A percentile compares a stretch with the other conserved stretches of the same genome.
phyloP scores from a whole-genome alignment of 192 early-diverging fungal genomes.

The Entomortierella lignicola region DNA sequence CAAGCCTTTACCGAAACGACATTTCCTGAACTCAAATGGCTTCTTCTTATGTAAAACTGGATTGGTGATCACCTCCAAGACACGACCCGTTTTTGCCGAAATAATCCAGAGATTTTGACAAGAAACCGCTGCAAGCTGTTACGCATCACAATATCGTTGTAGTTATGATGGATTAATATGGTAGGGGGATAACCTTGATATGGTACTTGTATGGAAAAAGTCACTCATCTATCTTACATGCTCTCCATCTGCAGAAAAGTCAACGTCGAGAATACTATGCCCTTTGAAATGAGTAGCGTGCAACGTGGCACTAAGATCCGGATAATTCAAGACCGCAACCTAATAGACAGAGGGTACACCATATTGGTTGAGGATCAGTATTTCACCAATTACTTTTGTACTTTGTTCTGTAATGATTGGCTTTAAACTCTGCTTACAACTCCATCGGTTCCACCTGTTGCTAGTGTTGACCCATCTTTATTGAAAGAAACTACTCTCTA shows the following conservation, averaged over 20 bases:
- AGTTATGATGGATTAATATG: background rate
- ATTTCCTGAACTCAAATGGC: constrained; percentile 59
- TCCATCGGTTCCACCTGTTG: constrained; percentile 79
- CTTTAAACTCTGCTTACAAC: constrained; percentile 50
- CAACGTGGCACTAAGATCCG: constrained; percentile 60
- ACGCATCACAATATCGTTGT: background rate
- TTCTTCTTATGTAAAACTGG: constrained; percentile 55
- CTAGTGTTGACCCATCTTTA: constrained; percentile 71
- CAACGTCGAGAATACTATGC: constrained; percentile 73
- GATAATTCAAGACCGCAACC: constrained; percentile 69
- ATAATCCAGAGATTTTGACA: constrained; percentile 59
- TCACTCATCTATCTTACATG: constrained; percentile 23
- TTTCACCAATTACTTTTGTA: no score
- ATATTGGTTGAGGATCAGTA: background rate
- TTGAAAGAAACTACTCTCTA: constrained; percentile 74
- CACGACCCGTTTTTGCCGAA: constrained; percentile 53
- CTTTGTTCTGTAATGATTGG: background rate
- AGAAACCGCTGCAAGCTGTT: constrained; percentile 65
- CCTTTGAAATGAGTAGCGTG: constrained; percentile 64
- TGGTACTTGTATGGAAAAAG: background rate
- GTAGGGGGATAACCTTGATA: background rate
- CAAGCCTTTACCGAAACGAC: constrained; percentile 68
- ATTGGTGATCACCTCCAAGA: constrained; percentile 59
- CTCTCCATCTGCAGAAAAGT: constrained; percentile 66
- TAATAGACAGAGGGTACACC: constrained; percentile 6